Conservation (phyloP, 768 basidiomycete species). For the Mycena floridula region DNA sequence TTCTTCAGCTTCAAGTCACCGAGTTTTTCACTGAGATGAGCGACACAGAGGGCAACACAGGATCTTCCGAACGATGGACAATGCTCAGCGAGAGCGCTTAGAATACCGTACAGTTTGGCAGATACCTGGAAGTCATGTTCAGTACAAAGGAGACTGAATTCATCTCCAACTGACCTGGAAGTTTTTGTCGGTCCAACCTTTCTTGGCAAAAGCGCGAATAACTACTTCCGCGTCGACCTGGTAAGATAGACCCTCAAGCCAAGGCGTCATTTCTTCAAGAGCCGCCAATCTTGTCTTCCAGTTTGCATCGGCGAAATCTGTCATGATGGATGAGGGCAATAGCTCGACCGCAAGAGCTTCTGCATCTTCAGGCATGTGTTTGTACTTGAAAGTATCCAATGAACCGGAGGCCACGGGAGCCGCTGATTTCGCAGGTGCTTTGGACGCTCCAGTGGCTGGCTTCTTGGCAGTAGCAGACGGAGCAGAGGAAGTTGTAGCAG, state of each 20-base stretch:
- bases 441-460: constrained; percentile 29
- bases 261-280: constrained; percentile 76
- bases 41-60: constrained; percentile 74
- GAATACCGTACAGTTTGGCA: constrained; percentile 77
- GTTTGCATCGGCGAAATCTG: constrained; percentile 76
- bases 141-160: not conserved
- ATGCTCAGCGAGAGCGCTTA: constrained; percentile 64
- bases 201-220: constrained; percentile 82
- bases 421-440: constrained; percentile 38
- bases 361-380: constrained; percentile 88
- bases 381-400: constrained; percentile 86
- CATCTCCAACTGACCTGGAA: constrained; percentile 64
- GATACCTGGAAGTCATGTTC: constrained; percentile 57
- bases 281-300: constrained; percentile 92
- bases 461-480: constrained; percentile 38
- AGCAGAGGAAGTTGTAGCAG: constrained; percentile 27
- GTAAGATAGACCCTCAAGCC: constrained; percentile 67
- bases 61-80: constrained; percentile 83
- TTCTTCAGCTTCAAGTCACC: constrained; percentile 97
- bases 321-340: constrained; percentile 65
- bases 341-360: constrained; percentile 68
- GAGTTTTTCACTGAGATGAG: constrained; percentile 86
- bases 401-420: constrained; percentile 43
- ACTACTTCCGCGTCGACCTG: constrained; percentile 83
- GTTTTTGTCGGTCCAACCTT: constrained; percentile 98